Percentiles rank a stretch among this genome's conserved stretches.
Conservation (phyloP, 1,284 basidiomycete species). For the Sanghuangporus baumii region DNA sequence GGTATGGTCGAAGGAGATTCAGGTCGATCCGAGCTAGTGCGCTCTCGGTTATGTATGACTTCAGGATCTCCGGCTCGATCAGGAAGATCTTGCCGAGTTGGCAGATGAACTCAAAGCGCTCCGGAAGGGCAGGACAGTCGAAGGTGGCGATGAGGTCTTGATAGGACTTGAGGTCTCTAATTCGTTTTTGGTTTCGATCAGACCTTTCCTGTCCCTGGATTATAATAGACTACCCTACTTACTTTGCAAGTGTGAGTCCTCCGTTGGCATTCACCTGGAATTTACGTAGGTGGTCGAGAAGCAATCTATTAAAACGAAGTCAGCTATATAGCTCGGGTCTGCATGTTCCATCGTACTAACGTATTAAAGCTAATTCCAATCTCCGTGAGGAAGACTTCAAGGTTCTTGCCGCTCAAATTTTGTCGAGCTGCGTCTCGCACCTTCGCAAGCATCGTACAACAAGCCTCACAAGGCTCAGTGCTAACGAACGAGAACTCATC, state of each 20-base stretch:
- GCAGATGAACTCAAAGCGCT: constrained; percentile 97
- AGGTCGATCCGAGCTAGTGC: constrained; percentile 91
- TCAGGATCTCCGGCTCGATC: constrained; percentile 87
- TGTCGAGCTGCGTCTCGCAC: constrained; percentile 71
- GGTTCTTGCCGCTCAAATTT: constrained; percentile 86
- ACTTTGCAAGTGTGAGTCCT: constrained; percentile 98
- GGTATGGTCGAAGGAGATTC: constrained; percentile 83
- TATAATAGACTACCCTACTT: constrained; percentile 26
- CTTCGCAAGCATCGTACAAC: constrained; percentile 81
- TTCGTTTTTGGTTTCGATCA: background rate
- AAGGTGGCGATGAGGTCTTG: constrained; percentile 88
- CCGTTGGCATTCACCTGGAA: constrained; percentile 96
- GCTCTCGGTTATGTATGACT: constrained; percentile 88
- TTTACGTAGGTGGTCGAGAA: constrained; percentile 93
- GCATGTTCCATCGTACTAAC: constrained; percentile 19
- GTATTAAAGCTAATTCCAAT: constrained; percentile 92
- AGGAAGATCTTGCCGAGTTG: constrained; percentile 98
- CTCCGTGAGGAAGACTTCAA: constrained; percentile 89
- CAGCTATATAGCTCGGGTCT: background rate
- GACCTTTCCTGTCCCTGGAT: background rate
- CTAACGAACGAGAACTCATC: constrained; percentile 96
- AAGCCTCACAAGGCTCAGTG: constrained; percentile 91
- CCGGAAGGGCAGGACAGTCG: constrained; percentile 76
- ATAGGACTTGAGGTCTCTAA: constrained; percentile 92
- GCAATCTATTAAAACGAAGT: constrained; percentile 46